Percentiles rank a stretch among this genome's conserved stretches.
Conservation (phyloP, 495 filamentous ascomycete species). For the Physcia stellaris region DNA sequence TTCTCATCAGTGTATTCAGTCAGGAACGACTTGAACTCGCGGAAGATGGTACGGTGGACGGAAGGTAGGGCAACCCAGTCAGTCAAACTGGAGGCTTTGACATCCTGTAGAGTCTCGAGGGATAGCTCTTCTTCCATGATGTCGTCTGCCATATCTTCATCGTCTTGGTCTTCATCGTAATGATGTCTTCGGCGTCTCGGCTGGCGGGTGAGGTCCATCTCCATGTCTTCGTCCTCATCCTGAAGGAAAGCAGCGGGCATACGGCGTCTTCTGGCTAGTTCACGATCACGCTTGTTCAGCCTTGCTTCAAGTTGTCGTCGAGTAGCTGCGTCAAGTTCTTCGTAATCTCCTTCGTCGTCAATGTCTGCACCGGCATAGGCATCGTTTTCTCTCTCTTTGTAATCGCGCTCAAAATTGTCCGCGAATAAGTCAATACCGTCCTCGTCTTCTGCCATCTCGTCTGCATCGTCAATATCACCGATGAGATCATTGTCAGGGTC, state of each 20-base stretch:
- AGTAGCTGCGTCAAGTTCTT: conserved; percentile 51
- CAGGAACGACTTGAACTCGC: conserved; percentile 94
- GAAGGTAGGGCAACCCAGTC: conserved; percentile 90
- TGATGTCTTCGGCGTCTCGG: conserved; percentile 65
- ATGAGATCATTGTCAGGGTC: conserved; percentile 61
- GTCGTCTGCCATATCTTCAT: conserved; percentile 74
- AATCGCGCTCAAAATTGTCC: conserved; percentile 81
- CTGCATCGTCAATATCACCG: conserved; percentile 80
- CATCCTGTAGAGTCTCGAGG: conserved; percentile 79
- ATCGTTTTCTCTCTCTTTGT: conserved; percentile 46
- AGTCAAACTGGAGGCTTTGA: conserved; percentile 82
- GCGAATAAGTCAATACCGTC: conserved; percentile 87
- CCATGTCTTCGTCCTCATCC: conserved; percentile 77
- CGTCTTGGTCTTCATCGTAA: conserved; percentile 89
- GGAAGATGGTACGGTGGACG: conserved; percentile 82
- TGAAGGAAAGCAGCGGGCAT: conserved; percentile 77
- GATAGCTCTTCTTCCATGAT: conserved; percentile 92
- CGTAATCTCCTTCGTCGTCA: conserved; percentile 69
- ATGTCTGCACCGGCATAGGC: conserved; percentile 60
- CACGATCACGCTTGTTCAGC: conserved; percentile 69
- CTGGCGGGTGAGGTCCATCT: conserved; percentile 70
- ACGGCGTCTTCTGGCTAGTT: conserved; percentile 56
- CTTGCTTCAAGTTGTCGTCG: conserved; percentile 74
- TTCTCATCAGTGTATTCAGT: conserved; percentile 86
- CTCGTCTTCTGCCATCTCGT: conserved; percentile 93